Evolutionary conservation across 2,329 filamentous ascomycete species (phyloP).

Genomic region (Fusarium dimerum): DNA sequence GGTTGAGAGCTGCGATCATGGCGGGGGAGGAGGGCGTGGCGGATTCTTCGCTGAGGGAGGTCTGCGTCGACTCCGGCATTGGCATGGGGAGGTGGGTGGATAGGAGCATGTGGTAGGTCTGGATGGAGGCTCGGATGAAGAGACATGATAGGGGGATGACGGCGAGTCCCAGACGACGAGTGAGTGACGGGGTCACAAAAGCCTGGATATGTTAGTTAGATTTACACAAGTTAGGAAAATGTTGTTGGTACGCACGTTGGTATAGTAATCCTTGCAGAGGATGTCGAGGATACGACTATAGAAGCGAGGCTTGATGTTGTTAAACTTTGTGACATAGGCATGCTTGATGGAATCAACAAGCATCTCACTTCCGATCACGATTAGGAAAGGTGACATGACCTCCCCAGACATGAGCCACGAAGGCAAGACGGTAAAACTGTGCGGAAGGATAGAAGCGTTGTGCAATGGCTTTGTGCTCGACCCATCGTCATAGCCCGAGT

Average conservation of each 20-base stretch:
- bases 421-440: conserved; percentile 87
- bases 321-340: conserved; percentile 97
- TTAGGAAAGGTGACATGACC: conserved; percentile 86
- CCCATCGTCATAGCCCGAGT: conserved; percentile 46
- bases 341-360: conserved; percentile 97
- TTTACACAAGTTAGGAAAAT: background rate
- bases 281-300: conserved; percentile 92
- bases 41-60: conserved; percentile 65
- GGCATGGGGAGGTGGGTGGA: conserved; percentile 81
- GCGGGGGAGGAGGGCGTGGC: conserved; percentile 68
- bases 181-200: conserved; percentile 87
- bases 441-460: conserved; percentile 76
- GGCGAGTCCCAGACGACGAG: conserved; percentile 84
- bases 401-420: conserved; percentile 77
- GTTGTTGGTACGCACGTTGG: conserved; percentile 64
- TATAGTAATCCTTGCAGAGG: conserved; percentile 96
- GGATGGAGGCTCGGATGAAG: conserved; percentile 90
- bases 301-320: conserved; percentile 89
- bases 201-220: conserved; percentile 53
- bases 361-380: conserved; percentile 96
- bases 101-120: conserved; percentile 98
- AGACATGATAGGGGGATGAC: conserved; percentile 91
- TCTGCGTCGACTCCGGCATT: conserved; percentile 63
- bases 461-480: conserved; percentile 61
- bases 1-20: conserved; percentile 74